phyloP scores from a whole-genome alignment of 768 basidiomycete species.

The Gloeophyllum trabeum region DNA sequence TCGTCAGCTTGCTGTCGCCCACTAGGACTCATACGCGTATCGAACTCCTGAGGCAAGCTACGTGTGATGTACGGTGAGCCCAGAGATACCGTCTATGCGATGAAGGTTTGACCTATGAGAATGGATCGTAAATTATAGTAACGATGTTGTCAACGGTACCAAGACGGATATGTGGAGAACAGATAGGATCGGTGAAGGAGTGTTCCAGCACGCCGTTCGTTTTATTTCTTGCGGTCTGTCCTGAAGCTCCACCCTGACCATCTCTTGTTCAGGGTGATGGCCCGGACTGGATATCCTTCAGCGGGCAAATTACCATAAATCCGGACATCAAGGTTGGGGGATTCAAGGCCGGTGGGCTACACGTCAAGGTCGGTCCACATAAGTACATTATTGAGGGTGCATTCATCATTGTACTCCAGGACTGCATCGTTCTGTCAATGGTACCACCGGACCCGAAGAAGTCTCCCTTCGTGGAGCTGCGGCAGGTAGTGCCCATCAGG shows the following conservation, averaged over 20 bases:
- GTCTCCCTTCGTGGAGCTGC: slow-evolving; percentile 46
- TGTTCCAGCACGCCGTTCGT: slow-evolving; percentile 40
- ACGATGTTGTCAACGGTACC: slow-evolving; percentile 32
- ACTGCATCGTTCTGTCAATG: slow-evolving; percentile 53
- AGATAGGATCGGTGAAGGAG: slow-evolving; percentile 53
- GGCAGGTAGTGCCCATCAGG: slow-evolving; percentile 51
- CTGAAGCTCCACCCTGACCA: neutral
- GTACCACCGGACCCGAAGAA: slow-evolving; percentile 43
- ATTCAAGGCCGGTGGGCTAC: slow-evolving; percentile 55
- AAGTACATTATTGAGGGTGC: no score
- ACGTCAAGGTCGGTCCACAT: slow-evolving; percentile 37
- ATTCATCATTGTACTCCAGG: slow-evolving; percentile 26
- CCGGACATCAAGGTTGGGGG: slow-evolving; percentile 40
- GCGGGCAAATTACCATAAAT: slow-evolving; percentile 48
- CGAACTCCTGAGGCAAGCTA: slow-evolving; percentile 54
- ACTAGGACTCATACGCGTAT: slow-evolving; percentile 34
- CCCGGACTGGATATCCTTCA: slow-evolving; percentile 47
- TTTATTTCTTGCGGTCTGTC: neutral
- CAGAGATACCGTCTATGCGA: no score
- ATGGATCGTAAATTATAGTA: slow-evolving; percentile 29
- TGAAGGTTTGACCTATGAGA: no score
- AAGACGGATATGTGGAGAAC: slow-evolving; percentile 66
- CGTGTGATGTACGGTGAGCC: slow-evolving; percentile 45
- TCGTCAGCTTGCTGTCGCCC: slow-evolving; percentile 13
- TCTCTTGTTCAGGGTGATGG: slow-evolving; percentile 40